A percentile compares a stretch with the other conserved stretches of the same genome.
Conservation (phyloP, 2,329 filamentous ascomycete genomes). For the Aureobasidium sp. region DNA sequence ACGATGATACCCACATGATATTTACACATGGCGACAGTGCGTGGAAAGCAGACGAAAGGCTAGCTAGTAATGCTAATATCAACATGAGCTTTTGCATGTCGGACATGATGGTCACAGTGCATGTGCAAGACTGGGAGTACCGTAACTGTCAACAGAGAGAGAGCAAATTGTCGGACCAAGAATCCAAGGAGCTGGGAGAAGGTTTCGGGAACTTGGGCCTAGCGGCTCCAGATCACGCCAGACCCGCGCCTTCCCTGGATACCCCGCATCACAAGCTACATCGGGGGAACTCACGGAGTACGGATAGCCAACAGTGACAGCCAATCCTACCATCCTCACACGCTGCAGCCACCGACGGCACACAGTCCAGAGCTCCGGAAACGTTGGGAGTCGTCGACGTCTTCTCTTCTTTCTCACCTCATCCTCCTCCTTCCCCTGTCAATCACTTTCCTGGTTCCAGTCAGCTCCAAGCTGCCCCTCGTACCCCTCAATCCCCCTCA, state of each 20-base stretch:
- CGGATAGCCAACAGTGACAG: neutral
- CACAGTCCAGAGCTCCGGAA: neutral
- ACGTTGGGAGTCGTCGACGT: neutral
- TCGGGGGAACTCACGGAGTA: neutral
- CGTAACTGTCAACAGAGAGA: neutral
- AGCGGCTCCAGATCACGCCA: neutral
- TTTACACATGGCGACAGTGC: neutral
- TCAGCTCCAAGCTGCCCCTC: neutral
- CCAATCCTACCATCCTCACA: neutral
- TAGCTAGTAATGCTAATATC: neutral
- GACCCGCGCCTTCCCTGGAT: neutral
- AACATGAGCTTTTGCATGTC: neutral
- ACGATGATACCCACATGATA: neutral
- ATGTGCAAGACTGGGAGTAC: neutral
- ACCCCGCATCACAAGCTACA: neutral
- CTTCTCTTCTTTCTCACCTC: conserved; percentile 1
- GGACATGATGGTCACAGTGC: neutral
- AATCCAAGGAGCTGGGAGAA: neutral
- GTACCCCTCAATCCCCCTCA: neutral
- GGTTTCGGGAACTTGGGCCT: neutral
- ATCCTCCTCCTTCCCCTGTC: conserved; percentile 1
- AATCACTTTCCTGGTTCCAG: neutral
- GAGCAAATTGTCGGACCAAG: neutral
- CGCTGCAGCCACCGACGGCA: conserved; percentile 7
- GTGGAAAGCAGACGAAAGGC: neutral